Base-by-base conservation (phyloP, 2,329 filamentous ascomycete genomes). In the Apiospora pterosperma region DNA sequence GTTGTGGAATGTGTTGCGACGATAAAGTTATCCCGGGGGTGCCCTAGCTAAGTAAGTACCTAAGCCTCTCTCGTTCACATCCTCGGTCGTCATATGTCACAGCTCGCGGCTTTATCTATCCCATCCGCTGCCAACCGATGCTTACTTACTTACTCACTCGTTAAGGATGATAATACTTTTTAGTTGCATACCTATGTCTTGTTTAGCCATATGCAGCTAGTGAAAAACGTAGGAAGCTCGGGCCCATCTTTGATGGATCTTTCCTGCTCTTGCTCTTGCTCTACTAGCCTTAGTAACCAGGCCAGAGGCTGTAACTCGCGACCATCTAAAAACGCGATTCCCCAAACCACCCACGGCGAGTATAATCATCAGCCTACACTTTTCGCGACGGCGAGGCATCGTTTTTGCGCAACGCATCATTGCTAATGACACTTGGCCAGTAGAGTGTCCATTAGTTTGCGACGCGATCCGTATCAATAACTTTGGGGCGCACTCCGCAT, bases 311-410 rank as follows among this genome's bases (percentile, higher is more conserved):
- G 48, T 16, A 55, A 55, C 48, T 55, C 48, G 48, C 48, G 48
- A 55, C 48, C 48, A 55, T 55, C 48, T 52, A 55, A 55, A 55
- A 55, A 55, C 48, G 48, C 48, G 48, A 34, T 55, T 34, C 48
- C 48, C 48, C 28, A 55, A 55, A 55, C 48, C 28, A 55, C 48
- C 48, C 48, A 55, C 25, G 48, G 48, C 48, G 48, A 55, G 48
- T 55, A 25, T 8, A 55, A 55, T 34, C 48, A 55, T 55, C 48
- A 55, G 48, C 25, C 48, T 55, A 55, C 48, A 7, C 48, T 55
- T 55, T 55, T 55, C 48, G 48, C 48, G 48, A 55, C 48, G 48
- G 48, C 48, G 28, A 55, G 34, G 48, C 16, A 55, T 55, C 48
- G 48, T 34, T 55, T 55, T 55, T 55, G 48, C 48, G 48, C 48